A percentile compares a stretch with the other conserved stretches of the same genome.
These are phyloP conservation scores for Stentor roeselii DNA, from an alignment of 73 alveolate species.

Conservation along the genomic window DNA sequence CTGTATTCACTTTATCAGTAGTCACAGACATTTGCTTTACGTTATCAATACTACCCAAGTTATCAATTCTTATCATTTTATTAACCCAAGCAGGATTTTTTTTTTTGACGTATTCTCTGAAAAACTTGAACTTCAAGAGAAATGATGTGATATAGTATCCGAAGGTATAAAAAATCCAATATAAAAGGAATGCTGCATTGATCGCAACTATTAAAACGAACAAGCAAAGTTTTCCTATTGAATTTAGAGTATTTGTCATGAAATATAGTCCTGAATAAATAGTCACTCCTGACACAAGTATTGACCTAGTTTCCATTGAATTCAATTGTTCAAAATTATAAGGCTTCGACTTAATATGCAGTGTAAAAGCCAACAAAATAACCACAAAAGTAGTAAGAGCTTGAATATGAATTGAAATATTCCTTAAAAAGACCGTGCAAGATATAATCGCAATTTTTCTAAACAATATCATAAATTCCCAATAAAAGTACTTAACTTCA, in stretches of 20 bases:
- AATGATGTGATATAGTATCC: too few relatives aligned
- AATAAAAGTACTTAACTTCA: constrained; percentile 13
- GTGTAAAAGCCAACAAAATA: neutral
- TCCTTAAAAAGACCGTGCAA: constrained; percentile 8
- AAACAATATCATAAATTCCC: neutral
- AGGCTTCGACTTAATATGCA: neutral
- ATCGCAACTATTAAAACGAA: neutral
- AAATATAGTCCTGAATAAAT: constrained; percentile 11
- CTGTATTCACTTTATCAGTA: too few relatives aligned
- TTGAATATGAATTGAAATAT: constrained; percentile 5
- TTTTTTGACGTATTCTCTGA: too few relatives aligned
- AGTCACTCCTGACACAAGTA: neutral
- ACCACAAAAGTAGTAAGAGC: constrained; percentile 17
- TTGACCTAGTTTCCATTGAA: neutral
- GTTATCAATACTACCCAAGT: too few relatives aligned
- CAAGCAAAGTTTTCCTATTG: neutral
- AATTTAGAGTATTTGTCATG: neutral
- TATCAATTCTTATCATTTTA: too few relatives aligned
- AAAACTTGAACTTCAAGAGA: too few relatives aligned
- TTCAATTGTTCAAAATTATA: neutral
- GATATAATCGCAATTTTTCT: constrained; percentile 21
- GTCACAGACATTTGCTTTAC: too few relatives aligned
- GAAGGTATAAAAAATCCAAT: too few relatives aligned
- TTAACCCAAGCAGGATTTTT: too few relatives aligned
- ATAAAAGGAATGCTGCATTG: too few relatives aligned